Evolutionary conservation across 345 rosid genomes (phyloP).

Genomic region (Heritiera littoralis): DNA sequence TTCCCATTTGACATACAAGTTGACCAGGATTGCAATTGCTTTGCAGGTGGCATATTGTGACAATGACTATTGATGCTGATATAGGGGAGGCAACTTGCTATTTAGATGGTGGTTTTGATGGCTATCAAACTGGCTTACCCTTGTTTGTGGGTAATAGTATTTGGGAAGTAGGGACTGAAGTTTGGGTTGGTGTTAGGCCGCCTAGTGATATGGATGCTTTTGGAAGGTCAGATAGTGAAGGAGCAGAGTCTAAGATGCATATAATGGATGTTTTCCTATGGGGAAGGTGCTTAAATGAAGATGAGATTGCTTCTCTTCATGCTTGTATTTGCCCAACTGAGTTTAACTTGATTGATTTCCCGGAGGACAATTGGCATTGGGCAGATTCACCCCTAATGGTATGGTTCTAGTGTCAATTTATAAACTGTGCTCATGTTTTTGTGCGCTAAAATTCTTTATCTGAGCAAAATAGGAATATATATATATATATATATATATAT

Average conservation of each 20-base stretch:
- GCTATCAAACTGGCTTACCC: constrained; percentile 75
- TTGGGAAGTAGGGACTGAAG: constrained; percentile 90
- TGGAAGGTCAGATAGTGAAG: constrained; percentile 99
- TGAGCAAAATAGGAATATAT: background rate
- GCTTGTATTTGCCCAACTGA: constrained; percentile 73
- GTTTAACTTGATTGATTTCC: constrained; percentile 71
- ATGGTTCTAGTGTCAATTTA: constrained; percentile 33
- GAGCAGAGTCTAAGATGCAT: constrained; percentile 97
- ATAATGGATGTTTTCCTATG: constrained; percentile 98
- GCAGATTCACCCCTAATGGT: constrained; percentile 95
- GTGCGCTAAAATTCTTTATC: constrained; percentile 17
- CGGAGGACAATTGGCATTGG: constrained; percentile 98
- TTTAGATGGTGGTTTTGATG: constrained; percentile 97
- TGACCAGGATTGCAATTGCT: constrained; percentile 10
- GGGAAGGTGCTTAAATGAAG: constrained; percentile 97
- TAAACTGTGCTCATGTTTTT: background rate
- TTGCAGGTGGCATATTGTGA: constrained; percentile 97
- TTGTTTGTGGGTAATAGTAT: constrained; percentile 62
- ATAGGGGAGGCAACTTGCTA: constrained; percentile 95
- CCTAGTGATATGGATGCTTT: constrained; percentile 93
- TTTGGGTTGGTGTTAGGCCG: constrained; percentile 94
- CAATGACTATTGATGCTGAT: constrained; percentile 93
- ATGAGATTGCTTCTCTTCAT: constrained; percentile 83
- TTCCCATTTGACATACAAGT: background rate
- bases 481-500: background rate